Base-by-base conservation (phyloP, 2,329 filamentous ascomycete species). In the Nothomitra cinnamomea region DNA sequence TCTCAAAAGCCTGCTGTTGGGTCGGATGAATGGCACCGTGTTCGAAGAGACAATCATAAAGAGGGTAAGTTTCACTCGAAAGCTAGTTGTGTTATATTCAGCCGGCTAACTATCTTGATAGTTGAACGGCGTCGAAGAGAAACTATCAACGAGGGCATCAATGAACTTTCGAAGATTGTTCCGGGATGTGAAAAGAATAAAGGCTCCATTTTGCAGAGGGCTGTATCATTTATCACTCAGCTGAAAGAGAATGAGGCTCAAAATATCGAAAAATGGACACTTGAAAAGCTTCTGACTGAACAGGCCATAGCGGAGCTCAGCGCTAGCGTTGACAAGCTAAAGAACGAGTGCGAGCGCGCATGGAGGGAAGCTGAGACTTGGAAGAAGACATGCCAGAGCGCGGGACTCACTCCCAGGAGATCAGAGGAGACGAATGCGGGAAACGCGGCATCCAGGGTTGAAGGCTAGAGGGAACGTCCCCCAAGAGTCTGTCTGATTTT, bases 131-230 rank as follows among this genome's bases (percentile, higher is more conserved):
- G 92, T 56, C 87, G 92, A 45, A 86, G 92, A 58, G 92, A 98
- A 69, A 95, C 92, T 0, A 98, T 98, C 66, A 98, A 98, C 60
- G 92, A 98, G 69, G 92, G 92, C 51, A 98, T 98, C 61, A 96
- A 95, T 64, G 92, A 96, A 68, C 79, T 98, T 28, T 87, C 90
- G 60, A 96, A 95, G 71, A 94, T 98, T 59, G 92, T 98, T 0
- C 92, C 92, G 0, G 88, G 88, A 13, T 95, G 90, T 63, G 92
- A 98, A 69, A 98, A 96, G 75, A 96, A 98, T 73, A 98, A 98
- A 70, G 92, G 92, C 0, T 94, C 88, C 1, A 96, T 98, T 58
- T 73, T 98, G 38, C 86, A 94, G 65, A 86, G 90, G 35, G 88
- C 92, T 0, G 90, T 95, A 8, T 82, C 87, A 58, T 96, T 95